Evolutionary conservation across 345 rosid genomes (phyloP), one percentile per base, ranked within the genome.

Genomic region (Linum usitatissimum): DNA sequence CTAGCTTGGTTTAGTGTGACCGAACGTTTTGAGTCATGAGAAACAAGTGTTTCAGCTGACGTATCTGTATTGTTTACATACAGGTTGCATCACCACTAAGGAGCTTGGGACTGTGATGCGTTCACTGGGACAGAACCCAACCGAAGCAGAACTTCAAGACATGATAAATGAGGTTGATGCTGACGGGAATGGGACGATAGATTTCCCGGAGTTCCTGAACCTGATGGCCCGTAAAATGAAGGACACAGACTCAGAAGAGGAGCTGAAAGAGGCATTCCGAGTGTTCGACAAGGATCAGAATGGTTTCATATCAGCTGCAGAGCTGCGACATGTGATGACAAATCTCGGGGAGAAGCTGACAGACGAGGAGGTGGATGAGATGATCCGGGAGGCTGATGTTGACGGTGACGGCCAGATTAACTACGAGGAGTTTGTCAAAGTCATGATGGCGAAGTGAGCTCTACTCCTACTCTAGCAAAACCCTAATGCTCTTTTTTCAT

Each of bases 371-470:
- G 63, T 60, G 3, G 63, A 60, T 17, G 63, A 60, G 63, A 60
- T 60, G 63, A 60, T 60, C 45, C 49, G 63, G 1, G 63, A 60
- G 48, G 63, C 63, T n/a, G 63, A 60, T 60, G 63, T 60, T 2
- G 63, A 60, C 19, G 63, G 63, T 36, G 63, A 60, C n/a, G 63
- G 63, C 3, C 63, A 60, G 63, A 60, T 60, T 18, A 60, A 60
- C 63, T 60, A 60, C 48, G 63, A 60, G 45, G 63, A 60, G 63
- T 60, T 60, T n/a, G 63, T 60, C 63, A 60, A 60, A 60, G 63
- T 60, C 63, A 60, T 60, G 63, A 60, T 60, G 63, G 63, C 63
- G 17, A 60, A 60, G 63, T 60, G 48, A 60, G 63, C 12, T 30
- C 61, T 4, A 13, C 30, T 28, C 12, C 30, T 18, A 55, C 21